These are phyloP conservation scores for Haemoproteus tartakovskyi DNA, from an alignment of 169 alveolate genomes.

Conservation along the genomic window DNA sequence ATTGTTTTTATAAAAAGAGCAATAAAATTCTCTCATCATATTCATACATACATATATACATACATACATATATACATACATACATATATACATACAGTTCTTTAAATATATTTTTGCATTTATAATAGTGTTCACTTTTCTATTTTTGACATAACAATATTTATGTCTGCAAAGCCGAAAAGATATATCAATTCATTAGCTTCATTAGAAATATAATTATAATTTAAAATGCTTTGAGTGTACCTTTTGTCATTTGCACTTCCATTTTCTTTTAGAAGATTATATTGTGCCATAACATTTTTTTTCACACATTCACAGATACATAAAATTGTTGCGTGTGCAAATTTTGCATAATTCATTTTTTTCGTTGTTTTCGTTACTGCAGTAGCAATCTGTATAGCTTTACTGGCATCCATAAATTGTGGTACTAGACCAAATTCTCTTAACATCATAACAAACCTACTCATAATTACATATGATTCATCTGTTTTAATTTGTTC, in stretches of 20 bases:
- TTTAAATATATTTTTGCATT: too few species aligned
- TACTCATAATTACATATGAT: slow-evolving; percentile 61
- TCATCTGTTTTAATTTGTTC: neutral
- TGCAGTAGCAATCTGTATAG: slow-evolving; percentile 4
- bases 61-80: neutral
- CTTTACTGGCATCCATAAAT: slow-evolving; percentile 29
- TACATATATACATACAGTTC: neutral
- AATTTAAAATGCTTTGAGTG: slow-evolving; percentile 36
- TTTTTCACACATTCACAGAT: slow-evolving; percentile 62
- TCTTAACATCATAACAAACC: slow-evolving; percentile 71
- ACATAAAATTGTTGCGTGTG: slow-evolving; percentile 50
- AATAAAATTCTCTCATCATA: too few species aligned
- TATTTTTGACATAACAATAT: slow-evolving; percentile 40
- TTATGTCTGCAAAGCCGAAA: slow-evolving; percentile 46
- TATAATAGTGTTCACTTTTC: neutral
- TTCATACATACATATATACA: neutral
- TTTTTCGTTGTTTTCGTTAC: slow-evolving; percentile 18
- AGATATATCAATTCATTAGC: slow-evolving; percentile 61
- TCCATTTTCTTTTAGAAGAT: slow-evolving; percentile 26
- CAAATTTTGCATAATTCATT: slow-evolving; percentile 52
- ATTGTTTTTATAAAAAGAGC: too few species aligned
- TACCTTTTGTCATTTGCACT: slow-evolving; percentile 16
- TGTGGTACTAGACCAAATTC: slow-evolving; percentile 78
- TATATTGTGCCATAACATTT: slow-evolving; percentile 48
- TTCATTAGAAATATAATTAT: slow-evolving; percentile 37